Percentiles rank a stretch among this genome's conserved stretches.
Conservation (phyloP, 2,329 filamentous ascomycete species). For the Fusarium caatingaense region DNA sequence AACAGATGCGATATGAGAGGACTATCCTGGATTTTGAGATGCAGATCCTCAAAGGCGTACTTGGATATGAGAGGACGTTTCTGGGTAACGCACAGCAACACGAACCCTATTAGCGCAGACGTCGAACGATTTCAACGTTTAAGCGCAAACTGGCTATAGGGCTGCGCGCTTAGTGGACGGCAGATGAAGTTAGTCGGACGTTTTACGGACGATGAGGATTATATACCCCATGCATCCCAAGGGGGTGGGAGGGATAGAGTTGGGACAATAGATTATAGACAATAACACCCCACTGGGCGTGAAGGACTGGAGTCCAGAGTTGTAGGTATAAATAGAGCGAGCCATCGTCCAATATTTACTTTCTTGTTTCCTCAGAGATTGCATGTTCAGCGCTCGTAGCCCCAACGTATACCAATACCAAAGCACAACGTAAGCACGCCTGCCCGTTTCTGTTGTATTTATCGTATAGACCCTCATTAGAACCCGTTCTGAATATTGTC, state of each 20-base stretch:
- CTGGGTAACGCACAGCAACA: neutral
- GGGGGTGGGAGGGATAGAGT: neutral
- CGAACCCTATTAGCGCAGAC: neutral
- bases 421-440: neutral
- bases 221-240: neutral
- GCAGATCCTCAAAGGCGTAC: too few species aligned
- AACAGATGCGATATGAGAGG: neutral
- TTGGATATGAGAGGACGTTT: neutral
- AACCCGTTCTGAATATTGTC: fast-evolving
- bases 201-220: neutral
- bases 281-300: neutral
- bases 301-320: neutral
- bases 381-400: neutral
- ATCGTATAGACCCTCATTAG: neutral
- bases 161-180: neutral
- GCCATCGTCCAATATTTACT: neutral
- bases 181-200: neutral
- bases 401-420: neutral
- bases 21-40: too few species aligned
- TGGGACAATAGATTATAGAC: neutral
- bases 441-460: neutral
- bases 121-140: neutral
- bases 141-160: neutral
- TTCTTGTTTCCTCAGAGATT: neutral
- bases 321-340: neutral